Evolutionary conservation across 495 filamentous ascomycete genomes (phyloP), one percentile per base, ranked within the genome.

Genomic region (Rhypophila decipiens): DNA sequence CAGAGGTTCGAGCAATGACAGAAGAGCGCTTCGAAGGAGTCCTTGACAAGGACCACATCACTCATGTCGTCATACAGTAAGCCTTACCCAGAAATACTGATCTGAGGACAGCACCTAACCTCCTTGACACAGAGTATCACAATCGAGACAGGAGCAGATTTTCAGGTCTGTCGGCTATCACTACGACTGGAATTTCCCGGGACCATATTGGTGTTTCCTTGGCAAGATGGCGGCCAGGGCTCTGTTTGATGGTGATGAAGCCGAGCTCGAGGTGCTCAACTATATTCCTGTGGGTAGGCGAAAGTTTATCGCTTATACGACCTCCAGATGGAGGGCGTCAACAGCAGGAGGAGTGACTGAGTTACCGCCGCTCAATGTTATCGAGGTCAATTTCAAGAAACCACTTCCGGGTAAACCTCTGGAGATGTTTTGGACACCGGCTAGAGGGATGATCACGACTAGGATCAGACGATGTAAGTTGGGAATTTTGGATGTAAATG

Each of bases 351-450:
- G 24, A 8, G 18, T 12, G 9, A 9, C 24, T 10, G 17, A 12
- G 11, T 13, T n/a, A 2, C 29, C 18, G 10, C 31, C 43, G 8
- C 19, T 20, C 31, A 44, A 33, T 5, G 43, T 46, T 7, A 21
- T 46, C 18, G 31, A 46, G 18, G 31, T 46, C 29, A 24, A 24
- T 10, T 46, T 46, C 43, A 46, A 36, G 31, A 46, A 46, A 34
- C 43, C 43, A 23, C 43, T n/a, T 11, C 33, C 19, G 5, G 33
- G 43, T n/a, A 4, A 46, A 11, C 43, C 43, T 2, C 3, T 46
- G 19, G 29, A 46, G 43, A 10, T 46, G 43, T 36, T 35, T 37
- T 46, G 33, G 43, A 24, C n/a, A 24, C 43, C 43, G 5, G 43
- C 43, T 12, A 36, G 31, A 23, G 43, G 18, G 10, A 15, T 23